phyloP scores from a whole-genome alignment of 306 rosid species.

The Vachellia collinsii region DNA sequence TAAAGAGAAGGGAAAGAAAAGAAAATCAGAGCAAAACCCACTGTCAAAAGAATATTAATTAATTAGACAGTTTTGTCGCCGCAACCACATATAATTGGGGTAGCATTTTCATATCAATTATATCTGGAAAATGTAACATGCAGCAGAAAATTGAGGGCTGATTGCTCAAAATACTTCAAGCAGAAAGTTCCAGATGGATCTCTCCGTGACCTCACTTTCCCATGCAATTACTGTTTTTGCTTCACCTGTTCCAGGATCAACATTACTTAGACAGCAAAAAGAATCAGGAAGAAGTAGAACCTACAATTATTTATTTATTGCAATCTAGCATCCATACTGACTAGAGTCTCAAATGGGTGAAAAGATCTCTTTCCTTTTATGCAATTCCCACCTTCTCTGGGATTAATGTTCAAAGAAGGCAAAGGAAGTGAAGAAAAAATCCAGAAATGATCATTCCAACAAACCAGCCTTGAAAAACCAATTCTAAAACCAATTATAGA shows the following conservation, averaged over 20 bases:
- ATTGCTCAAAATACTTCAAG: slow-evolving; percentile 18
- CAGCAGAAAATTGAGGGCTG: slow-evolving; percentile 11
- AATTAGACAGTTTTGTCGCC: slow-evolving; percentile 19
- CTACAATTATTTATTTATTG: slow-evolving; percentile 22
- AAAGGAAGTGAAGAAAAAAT: neutral
- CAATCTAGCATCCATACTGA: neutral
- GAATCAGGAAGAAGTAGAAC: slow-evolving; percentile 6
- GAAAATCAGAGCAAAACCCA: slow-evolving; percentile 3
- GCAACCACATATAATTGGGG: neutral
- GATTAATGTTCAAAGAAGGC: neutral
- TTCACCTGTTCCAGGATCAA: slow-evolving; percentile 11
- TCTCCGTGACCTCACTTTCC: neutral
- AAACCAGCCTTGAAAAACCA: slow-evolving; percentile 19
- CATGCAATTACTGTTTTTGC: slow-evolving; percentile 13
- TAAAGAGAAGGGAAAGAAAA: slow-evolving; percentile 23
- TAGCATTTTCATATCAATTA: slow-evolving; percentile 13
- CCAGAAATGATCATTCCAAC: slow-evolving; percentile 2
- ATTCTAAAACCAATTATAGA: neutral
- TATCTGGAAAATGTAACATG: slow-evolving; percentile 9
- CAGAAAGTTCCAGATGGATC: slow-evolving; percentile 25
- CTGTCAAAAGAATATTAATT: neutral
- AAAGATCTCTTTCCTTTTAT: neutral
- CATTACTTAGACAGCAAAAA: neutral
- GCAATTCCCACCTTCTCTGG: neutral
- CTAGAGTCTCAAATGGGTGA: neutral